A percentile compares a stretch with the other conserved stretches of the same genome.
These are phyloP conservation scores for Myriosclerotinia curreyana DNA, from an alignment of 2,329 filamentous ascomycete species.

Conservation along the genomic window DNA sequence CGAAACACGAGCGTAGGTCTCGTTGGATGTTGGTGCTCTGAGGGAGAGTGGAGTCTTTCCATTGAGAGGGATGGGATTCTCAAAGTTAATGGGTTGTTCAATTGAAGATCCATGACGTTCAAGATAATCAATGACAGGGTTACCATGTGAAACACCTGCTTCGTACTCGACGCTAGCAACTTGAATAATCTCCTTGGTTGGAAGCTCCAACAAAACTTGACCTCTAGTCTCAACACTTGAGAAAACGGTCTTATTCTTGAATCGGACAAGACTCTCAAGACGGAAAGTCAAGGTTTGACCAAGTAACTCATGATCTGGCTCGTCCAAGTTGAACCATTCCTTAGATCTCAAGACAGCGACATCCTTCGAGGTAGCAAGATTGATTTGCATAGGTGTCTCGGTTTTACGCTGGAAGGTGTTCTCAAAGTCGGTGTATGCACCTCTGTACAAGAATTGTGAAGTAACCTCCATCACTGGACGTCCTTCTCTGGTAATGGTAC, in stretches of 20 bases:
- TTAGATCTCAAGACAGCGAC: slow-evolving; percentile 92
- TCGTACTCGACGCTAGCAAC: slow-evolving; percentile 97
- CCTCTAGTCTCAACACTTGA: slow-evolving; percentile 89
- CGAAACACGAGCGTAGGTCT: slow-evolving; percentile 95
- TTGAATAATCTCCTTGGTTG: slow-evolving; percentile 95
- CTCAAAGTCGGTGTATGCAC: slow-evolving; percentile 86
- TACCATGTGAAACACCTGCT: slow-evolving; percentile 85
- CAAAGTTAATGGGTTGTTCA: slow-evolving; percentile 94
- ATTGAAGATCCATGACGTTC: slow-evolving; percentile 87
- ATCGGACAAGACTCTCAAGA: slow-evolving; percentile 83
- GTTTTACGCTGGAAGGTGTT: slow-evolving; percentile 99
- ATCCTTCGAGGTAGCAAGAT: slow-evolving; percentile 83
- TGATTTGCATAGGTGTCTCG: slow-evolving; percentile 91
- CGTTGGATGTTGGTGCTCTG: slow-evolving; percentile 91
- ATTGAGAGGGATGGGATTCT: slow-evolving; percentile 93
- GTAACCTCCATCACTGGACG: slow-evolving; percentile 96
- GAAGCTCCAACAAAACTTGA: slow-evolving; percentile 88
- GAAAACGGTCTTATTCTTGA: slow-evolving; percentile 92
- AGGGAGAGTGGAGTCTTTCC: slow-evolving; percentile 86
- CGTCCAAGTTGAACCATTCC: slow-evolving; percentile 92
- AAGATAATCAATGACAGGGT: slow-evolving; percentile 95
- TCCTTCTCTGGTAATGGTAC: slow-evolving; percentile 83
- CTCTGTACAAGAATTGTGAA: slow-evolving; percentile 96
- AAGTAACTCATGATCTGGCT: slow-evolving; percentile 80
- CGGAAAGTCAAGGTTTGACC: slow-evolving; percentile 96